These are phyloP conservation scores for Globisporangium paddicum DNA, from an alignment of 352 stramenopile species.

Conservation along the genomic window DNA sequence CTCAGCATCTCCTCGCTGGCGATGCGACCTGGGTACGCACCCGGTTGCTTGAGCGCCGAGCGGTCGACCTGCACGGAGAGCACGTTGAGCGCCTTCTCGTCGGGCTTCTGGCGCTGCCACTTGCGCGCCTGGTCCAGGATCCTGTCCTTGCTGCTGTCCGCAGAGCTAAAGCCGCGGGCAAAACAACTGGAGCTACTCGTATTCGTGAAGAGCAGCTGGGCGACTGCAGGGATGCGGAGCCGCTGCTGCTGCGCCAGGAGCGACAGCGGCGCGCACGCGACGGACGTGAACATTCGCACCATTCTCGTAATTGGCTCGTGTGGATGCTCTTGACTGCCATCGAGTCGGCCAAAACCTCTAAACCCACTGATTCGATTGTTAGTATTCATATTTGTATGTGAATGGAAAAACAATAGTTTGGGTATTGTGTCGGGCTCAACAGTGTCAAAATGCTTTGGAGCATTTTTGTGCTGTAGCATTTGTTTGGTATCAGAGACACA, in stretches of 20 bases:
- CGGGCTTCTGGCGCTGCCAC: conserved; percentile 44
- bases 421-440: too few species aligned
- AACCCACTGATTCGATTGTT: too few species aligned
- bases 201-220: neutral
- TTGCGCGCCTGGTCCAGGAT: conserved; percentile 48
- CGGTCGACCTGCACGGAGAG: conserved; percentile 63
- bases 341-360: too few species aligned
- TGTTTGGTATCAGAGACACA: too few species aligned
- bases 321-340: neutral
- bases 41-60: conserved; percentile 63
- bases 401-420: too few species aligned
- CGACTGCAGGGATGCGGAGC: neutral
- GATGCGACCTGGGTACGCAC: conserved; percentile 19
- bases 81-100: conserved; percentile 42
- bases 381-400: too few species aligned
- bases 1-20: conserved; percentile 19
- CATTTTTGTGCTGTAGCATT: too few species aligned
- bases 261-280: neutral
- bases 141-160: conserved; percentile 9
- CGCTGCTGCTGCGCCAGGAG: conserved; percentile 2
- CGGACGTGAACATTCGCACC: conserved; percentile 1
- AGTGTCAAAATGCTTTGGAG: too few species aligned
- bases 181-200: neutral
- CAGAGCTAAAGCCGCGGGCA: conserved; percentile 16
- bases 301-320: neutral